phyloP scores from a whole-genome alignment of 345 rosid species.

The Triadica sebifera region DNA sequence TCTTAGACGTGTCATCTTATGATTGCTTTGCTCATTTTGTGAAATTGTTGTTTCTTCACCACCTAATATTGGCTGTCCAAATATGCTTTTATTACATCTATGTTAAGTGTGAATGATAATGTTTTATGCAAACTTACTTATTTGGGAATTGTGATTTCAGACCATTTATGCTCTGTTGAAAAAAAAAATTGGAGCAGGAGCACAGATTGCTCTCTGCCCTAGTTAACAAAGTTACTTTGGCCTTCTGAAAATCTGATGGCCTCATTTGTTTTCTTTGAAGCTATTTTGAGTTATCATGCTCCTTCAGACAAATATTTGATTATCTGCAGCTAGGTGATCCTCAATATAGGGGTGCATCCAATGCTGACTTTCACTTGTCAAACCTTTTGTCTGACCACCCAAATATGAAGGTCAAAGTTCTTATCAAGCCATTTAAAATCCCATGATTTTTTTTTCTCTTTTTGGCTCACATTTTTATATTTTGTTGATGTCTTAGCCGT shows the following conservation, averaged over 20 bases:
- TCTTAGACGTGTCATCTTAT: background rate
- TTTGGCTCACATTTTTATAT: no score
- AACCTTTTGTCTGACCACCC: conserved; percentile 93
- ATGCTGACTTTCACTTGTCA: conserved; percentile 86
- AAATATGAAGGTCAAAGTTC: conserved; percentile 77
- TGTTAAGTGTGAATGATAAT: background rate
- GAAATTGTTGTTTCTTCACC: background rate
- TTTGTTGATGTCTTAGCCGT: conserved; percentile 2
- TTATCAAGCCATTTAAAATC: background rate
- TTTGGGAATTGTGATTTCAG: conserved; percentile 42
- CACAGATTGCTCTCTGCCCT: conserved; percentile 74
- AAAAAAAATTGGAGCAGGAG: conserved; percentile 92
- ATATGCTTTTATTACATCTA: background rate
- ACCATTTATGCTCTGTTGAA: conserved; percentile 64
- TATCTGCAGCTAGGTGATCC: conserved; percentile 88
- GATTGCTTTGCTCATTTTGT: background rate
- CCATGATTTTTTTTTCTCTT: background rate
- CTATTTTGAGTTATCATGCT: background rate
- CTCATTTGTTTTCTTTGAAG: conserved; percentile 7
- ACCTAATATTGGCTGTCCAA: background rate
- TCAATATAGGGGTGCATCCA: conserved; percentile 89
- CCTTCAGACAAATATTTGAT: conserved; percentile 13
- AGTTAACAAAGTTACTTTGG: conserved; percentile 61
- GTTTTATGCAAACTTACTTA: background rate
- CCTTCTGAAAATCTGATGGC: background rate